These are phyloP conservation scores for Fraxinus pennsylvanica DNA, from an alignment of 257 asterid species.

Conservation along the genomic window DNA sequence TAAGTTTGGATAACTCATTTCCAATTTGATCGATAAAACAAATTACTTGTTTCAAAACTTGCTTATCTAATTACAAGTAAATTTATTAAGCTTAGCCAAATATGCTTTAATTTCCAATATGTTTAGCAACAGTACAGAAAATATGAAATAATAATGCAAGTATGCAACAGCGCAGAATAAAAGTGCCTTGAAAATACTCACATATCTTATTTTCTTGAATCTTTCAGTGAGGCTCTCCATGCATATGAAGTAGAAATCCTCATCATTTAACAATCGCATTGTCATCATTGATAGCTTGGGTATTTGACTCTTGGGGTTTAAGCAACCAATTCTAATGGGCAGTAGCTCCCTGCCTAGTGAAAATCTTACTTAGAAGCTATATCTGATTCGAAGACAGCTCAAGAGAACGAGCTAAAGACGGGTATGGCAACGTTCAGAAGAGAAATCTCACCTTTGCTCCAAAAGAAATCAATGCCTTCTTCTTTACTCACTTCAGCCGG, in stretches of 20 bases:
- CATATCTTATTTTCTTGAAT: slow-evolving; percentile 40
- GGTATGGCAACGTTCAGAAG: not conserved
- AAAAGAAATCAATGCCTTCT: slow-evolving; percentile 60
- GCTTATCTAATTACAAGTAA: too few species aligned
- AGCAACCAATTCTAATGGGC: slow-evolving; percentile 80
- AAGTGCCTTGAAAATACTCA: slow-evolving; percentile 27
- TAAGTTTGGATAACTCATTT: not conserved
- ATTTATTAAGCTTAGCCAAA: not conserved
- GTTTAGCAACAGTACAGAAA: not conserved
- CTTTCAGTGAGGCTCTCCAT: slow-evolving; percentile 52
- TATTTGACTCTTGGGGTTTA: slow-evolving; percentile 54
- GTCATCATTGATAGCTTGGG: slow-evolving; percentile 57
- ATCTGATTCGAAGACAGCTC: slow-evolving; percentile 22
- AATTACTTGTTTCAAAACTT: not conserved
- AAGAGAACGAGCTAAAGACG: slow-evolving; percentile 5
- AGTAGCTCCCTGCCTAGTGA: slow-evolving; percentile 59
- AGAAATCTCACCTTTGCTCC: slow-evolving; percentile 60
- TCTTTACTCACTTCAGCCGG: slow-evolving; percentile 87
- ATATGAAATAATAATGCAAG: not conserved
- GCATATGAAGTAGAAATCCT: slow-evolving; percentile 69
- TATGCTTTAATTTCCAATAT: not conserved
- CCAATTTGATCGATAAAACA: not conserved
- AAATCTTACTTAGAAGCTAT: slow-evolving; percentile 31
- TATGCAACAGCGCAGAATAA: too few species aligned
- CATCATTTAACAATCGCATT: slow-evolving; percentile 49